Conservation (phyloP, 225 moss, liverwort and hornwort species). For the Climacium dendroides region DNA sequence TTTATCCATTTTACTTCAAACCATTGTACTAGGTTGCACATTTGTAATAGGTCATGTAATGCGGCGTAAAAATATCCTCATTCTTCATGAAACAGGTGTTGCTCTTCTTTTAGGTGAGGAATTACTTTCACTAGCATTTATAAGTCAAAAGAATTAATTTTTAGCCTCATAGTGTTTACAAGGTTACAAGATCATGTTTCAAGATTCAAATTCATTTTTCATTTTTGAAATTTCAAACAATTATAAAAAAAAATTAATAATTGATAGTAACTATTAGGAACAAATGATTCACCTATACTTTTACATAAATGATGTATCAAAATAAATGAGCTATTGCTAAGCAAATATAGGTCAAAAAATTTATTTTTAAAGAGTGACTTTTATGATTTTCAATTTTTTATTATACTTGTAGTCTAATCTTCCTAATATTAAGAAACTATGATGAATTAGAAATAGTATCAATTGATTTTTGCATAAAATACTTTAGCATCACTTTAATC, state of each 20-base stretch:
- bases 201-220: background rate
- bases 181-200: rapidly evolving
- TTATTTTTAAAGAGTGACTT: background rate
- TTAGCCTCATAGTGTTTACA: too few relatives aligned
- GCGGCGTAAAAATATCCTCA: conserved; percentile 59
- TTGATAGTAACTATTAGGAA: background rate
- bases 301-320: background rate
- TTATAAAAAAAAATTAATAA: background rate
- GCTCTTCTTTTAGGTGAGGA: conserved; percentile 71
- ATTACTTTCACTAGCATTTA: background rate
- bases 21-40: conserved; percentile 56
- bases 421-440: background rate
- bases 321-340: background rate
- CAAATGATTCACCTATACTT: too few relatives aligned
- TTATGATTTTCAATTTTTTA: too few relatives aligned
- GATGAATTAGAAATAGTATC: background rate
- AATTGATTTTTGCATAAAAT: background rate
- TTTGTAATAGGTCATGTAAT: conserved; percentile 70
- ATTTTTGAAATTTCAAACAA: background rate
- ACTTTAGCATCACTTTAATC: background rate
- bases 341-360: background rate
- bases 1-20: conserved; percentile 70
- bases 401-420: background rate
- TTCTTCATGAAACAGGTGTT: conserved; percentile 76
- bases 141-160: background rate